A percentile compares a stretch with the other conserved stretches of the same genome.
These are phyloP conservation scores for Sindora glabra DNA, from an alignment of 306 rosid species.

Conservation along the genomic window DNA sequence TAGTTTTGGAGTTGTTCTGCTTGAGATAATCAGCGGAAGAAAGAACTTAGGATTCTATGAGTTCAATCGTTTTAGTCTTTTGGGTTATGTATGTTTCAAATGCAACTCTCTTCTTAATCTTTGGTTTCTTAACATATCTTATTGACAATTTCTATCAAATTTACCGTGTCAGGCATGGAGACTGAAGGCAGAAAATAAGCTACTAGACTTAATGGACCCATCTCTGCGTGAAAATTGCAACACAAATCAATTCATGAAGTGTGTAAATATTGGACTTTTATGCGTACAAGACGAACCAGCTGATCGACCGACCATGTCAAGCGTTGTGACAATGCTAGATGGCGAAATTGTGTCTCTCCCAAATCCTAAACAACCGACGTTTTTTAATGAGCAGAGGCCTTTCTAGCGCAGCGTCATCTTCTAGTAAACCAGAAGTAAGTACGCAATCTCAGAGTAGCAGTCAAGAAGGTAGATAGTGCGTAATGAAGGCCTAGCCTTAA, in stretches of 20 bases:
- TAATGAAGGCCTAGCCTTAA: no score
- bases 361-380: slow-evolving; percentile 27
- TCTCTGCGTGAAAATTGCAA: slow-evolving; percentile 20
- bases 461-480: slow-evolving; percentile 11
- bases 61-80: slow-evolving; percentile 23
- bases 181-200: slow-evolving; percentile 27
- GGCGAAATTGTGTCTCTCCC: slow-evolving; percentile 14
- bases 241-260: slow-evolving; percentile 14
- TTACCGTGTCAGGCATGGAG: slow-evolving; percentile 30
- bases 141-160: background rate
- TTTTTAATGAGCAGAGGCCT: slow-evolving; percentile 9
- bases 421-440: background rate
- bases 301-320: slow-evolving; percentile 36
- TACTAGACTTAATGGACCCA: slow-evolving; percentile 27
- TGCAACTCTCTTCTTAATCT: background rate
- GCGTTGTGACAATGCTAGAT: slow-evolving; percentile 22
- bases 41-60: slow-evolving; percentile 30
- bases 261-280: slow-evolving; percentile 21
- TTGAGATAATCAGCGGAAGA: slow-evolving; percentile 44
- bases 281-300: slow-evolving; percentile 36
- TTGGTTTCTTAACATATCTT: background rate
- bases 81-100: slow-evolving; percentile 27
- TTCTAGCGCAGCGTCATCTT: slow-evolving; percentile 12
- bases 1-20: slow-evolving; percentile 40
- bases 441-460: background rate